A percentile compares a stretch with the other conserved stretches of the same genome.
Conservation (phyloP, 352 stramenopile species). For the Globisporangium spinosum region DNA sequence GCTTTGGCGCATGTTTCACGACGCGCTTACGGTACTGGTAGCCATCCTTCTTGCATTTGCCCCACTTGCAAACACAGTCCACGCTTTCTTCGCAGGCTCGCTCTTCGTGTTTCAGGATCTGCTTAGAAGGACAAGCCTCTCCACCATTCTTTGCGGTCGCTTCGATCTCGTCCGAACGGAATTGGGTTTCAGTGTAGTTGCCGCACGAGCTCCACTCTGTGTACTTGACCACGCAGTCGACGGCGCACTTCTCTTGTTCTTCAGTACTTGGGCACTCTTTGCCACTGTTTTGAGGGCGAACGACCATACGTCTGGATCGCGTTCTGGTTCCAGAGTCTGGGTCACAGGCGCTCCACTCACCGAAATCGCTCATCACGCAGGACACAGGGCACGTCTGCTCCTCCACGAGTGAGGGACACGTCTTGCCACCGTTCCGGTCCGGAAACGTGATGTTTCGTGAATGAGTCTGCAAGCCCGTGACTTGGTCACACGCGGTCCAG, state of each 20-base stretch:
- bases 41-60: slow-evolving; percentile 17
- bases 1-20: slow-evolving; percentile 25
- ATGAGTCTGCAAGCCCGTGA: slow-evolving; percentile 30
- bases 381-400: slow-evolving; percentile 37
- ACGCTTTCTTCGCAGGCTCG: neutral
- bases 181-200: neutral
- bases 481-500: slow-evolving; percentile 34
- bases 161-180: slow-evolving; percentile 1
- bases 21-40: slow-evolving; percentile 37
- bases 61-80: slow-evolving; percentile 20
- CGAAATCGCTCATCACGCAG: slow-evolving; percentile 35
- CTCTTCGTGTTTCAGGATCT: slow-evolving; percentile 9
- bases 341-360: slow-evolving; percentile 35
- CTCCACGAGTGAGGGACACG: slow-evolving; percentile 29
- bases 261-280: slow-evolving; percentile 23
- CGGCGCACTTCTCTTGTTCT: slow-evolving; percentile 27
- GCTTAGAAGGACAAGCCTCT: neutral
- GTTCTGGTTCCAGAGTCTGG: slow-evolving; percentile 19
- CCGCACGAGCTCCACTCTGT: slow-evolving; percentile 30
- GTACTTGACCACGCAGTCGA: slow-evolving; percentile 46
- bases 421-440: slow-evolving; percentile 30
- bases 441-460: slow-evolving; percentile 26
- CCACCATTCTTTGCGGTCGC: slow-evolving; percentile 8
- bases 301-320: slow-evolving; percentile 27
- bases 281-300: slow-evolving; percentile 29